Conservation (phyloP, 352 stramenopile species). For the Phytophthora agathidicida region DNA sequence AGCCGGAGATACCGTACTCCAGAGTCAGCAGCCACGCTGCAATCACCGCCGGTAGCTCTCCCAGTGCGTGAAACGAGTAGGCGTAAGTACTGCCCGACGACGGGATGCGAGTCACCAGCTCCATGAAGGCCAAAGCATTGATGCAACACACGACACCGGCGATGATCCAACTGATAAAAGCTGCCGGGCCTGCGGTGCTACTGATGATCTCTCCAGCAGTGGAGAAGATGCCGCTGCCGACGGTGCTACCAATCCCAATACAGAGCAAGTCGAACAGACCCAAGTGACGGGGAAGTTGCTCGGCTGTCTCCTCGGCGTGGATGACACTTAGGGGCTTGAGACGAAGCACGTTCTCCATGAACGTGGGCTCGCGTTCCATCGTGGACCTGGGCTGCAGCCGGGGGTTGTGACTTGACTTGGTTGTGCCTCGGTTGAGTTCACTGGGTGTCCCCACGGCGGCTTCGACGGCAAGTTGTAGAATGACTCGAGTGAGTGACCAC, state of each 20-base stretch:
- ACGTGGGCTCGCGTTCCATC: conserved; percentile 44
- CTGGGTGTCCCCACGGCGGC: conserved; percentile 28
- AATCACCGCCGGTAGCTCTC: conserved; percentile 92
- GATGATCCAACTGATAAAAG: conserved; percentile 82
- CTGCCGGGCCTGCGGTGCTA: conserved; percentile 72
- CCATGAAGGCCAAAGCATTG: conserved; percentile 90
- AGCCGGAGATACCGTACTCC: conserved; percentile 91
- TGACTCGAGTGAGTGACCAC: conserved; percentile 21
- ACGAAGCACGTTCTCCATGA: conserved; percentile 61
- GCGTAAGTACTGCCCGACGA: conserved; percentile 91
- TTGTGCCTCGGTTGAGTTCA: conserved; percentile 2
- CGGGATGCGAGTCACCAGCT: conserved; percentile 87
- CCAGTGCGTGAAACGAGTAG: conserved; percentile 92
- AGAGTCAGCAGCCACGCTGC: conserved; percentile 88
- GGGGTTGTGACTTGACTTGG: neutral
- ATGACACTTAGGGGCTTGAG: conserved; percentile 79
- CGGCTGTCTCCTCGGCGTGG: conserved; percentile 70
- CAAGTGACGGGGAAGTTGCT: conserved; percentile 72
- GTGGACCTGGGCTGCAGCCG: conserved; percentile 1
- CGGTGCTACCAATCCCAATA: conserved; percentile 92
- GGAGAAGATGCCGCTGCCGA: conserved; percentile 92
- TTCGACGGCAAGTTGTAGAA: conserved; percentile 26
- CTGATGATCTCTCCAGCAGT: conserved; percentile 81
- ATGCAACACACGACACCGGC: conserved; percentile 80
- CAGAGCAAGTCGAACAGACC: conserved; percentile 91